Percentiles rank a stretch among this genome's conserved stretches.
Conservation (phyloP, 768 basidiomycete genomes). For the Rhizopogon vesiculosus region DNA sequence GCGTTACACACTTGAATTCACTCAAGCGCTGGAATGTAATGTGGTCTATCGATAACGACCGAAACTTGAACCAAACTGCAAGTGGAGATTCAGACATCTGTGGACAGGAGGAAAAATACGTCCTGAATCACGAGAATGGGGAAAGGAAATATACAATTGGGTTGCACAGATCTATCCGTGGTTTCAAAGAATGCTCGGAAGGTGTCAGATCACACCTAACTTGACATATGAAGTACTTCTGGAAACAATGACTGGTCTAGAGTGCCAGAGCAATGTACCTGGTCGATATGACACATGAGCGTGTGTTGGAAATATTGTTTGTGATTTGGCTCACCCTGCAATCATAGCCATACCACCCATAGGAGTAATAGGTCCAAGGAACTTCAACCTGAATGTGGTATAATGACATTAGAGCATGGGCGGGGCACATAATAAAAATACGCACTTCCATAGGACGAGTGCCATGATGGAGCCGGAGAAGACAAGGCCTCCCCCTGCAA, state of each 20-base stretch:
- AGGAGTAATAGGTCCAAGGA: slow-evolving; percentile 64
- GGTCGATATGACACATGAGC: slow-evolving; percentile 5
- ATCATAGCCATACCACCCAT: slow-evolving; percentile 62
- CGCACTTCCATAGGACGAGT: slow-evolving; percentile 45
- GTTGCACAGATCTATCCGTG: not conserved
- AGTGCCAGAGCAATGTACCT: slow-evolving; percentile 54
- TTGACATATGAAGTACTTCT: no score
- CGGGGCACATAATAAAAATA: not conserved
- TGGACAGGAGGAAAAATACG: not conserved
- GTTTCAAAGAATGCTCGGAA: not conserved
- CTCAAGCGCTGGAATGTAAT: no score
- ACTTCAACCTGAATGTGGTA: slow-evolving; percentile 32
- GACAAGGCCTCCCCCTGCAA: slow-evolving; percentile 47
- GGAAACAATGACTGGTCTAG: slow-evolving; percentile 18
- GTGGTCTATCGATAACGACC: not conserved
- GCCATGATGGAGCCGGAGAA: slow-evolving; percentile 64
- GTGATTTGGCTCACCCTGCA: slow-evolving; percentile 47
- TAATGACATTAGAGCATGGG: slow-evolving; percentile 1
- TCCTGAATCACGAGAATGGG: not conserved
- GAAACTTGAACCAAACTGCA: not conserved
- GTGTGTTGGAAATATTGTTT: not conserved
- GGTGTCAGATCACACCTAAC: no score
- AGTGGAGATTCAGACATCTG: not conserved
- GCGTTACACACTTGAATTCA: not conserved
- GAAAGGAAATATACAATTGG: not conserved